A percentile compares a stretch with the other conserved stretches of the same genome.
Evolutionary conservation across 371 early-diverging fungal species (phyloP).

Genomic region (Rhizopus microsporus): DNA sequence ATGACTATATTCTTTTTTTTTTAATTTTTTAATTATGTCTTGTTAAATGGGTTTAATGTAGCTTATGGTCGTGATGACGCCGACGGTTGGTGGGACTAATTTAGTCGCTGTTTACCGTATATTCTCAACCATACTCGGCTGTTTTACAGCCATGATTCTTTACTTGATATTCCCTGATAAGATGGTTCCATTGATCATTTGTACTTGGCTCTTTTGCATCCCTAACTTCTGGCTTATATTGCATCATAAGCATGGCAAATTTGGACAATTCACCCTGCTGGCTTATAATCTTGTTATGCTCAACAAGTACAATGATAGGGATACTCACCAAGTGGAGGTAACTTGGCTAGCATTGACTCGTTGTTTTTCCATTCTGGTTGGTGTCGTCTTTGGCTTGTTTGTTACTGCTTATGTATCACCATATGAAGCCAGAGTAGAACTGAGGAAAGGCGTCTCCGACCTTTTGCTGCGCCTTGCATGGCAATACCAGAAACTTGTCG

Average conservation of each 20-base stretch:
- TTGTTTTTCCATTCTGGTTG: slow-evolving; percentile 68
- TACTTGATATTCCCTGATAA: slow-evolving; percentile 62
- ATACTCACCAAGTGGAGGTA: slow-evolving; percentile 62
- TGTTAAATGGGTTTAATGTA: slow-evolving; percentile 4
- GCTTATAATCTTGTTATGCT: slow-evolving; percentile 79
- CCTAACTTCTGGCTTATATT: slow-evolving; percentile 74
- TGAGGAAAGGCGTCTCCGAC: slow-evolving; percentile 71
- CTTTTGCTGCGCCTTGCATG: slow-evolving; percentile 65
- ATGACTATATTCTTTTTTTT: background rate
- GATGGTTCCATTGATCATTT: slow-evolving; percentile 48
- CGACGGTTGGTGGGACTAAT: slow-evolving; percentile 83
- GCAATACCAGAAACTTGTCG: slow-evolving; percentile 75
- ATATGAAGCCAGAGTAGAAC: slow-evolving; percentile 80
- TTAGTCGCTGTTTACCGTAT: slow-evolving; percentile 73
- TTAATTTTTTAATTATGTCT: background rate
- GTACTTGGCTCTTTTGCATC: slow-evolving; percentile 69
- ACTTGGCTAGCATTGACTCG: slow-evolving; percentile 63
- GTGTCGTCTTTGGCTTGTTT: slow-evolving; percentile 71
- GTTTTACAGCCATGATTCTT: slow-evolving; percentile 57
- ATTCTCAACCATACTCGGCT: slow-evolving; percentile 74
- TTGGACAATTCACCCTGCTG: slow-evolving; percentile 76
- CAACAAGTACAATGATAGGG: slow-evolving; percentile 71
- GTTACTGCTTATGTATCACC: slow-evolving; percentile 78
- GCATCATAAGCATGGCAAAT: slow-evolving; percentile 69
- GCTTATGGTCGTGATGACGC: slow-evolving; percentile 81